These are phyloP conservation scores for Scorias spongiosa DNA, from an alignment of 2,329 filamentous ascomycete genomes.

Conservation along the genomic window DNA sequence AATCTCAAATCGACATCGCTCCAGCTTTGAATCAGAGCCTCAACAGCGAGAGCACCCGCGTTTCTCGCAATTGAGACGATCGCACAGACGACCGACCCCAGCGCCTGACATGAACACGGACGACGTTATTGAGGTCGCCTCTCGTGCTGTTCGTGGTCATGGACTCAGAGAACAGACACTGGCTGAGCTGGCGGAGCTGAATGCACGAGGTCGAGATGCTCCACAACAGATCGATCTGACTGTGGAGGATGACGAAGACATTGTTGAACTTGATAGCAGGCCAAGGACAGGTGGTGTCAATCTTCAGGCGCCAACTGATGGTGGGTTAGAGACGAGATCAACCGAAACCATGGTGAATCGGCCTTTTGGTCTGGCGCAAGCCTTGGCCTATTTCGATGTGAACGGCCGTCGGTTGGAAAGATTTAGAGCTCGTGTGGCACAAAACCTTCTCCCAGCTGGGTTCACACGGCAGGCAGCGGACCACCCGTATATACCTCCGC, in stretches of 20 bases:
- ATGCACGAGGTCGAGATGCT: background rate
- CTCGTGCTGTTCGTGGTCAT: slow-evolving; percentile 7
- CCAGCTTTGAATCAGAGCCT: background rate
- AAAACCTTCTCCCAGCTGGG: background rate
- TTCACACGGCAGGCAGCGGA: background rate
- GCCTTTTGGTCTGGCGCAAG: background rate
- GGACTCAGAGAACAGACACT: slow-evolving; percentile 1
- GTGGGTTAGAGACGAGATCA: background rate
- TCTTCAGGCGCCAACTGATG: background rate
- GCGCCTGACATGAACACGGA: background rate
- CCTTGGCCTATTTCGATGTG: background rate
- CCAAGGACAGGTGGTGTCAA: slow-evolving; percentile 1
- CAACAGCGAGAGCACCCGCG: slow-evolving; percentile 1
- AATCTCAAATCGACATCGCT: background rate
- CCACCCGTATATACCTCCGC: too few relatives aligned
- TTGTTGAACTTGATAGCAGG: slow-evolving; percentile 12
- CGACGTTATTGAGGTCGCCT: slow-evolving; percentile 1
- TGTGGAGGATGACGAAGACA: slow-evolving; percentile 18
- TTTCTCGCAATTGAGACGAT: background rate
- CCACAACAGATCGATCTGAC: slow-evolving; percentile 17
- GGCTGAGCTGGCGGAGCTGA: slow-evolving; percentile 1
- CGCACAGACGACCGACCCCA: background rate
- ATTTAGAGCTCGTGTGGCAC: background rate
- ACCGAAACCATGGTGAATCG: background rate
- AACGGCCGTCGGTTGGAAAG: background rate